Base-by-base conservation (phyloP, 768 basidiomycete species). In the Amanita rimosa region DNA sequence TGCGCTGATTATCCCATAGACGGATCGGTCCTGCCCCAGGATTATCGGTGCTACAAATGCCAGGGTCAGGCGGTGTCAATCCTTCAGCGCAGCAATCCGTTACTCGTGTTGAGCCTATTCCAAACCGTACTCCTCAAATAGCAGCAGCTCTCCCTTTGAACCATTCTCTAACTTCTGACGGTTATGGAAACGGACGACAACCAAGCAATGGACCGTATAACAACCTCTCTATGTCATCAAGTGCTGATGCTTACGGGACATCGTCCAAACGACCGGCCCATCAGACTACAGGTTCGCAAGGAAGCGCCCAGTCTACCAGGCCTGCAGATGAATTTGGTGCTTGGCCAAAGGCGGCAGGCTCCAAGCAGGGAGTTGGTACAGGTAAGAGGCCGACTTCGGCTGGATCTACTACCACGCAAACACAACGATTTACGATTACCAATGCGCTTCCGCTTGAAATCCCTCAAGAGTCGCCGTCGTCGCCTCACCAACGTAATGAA, bases 11-110 rank as follows among this genome's bases (percentile, higher is more conserved):
- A 35, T n/a, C 38, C 48, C 52, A 14, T 49, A 72, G 79, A 57
- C 70, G 75, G 52, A 71, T 75, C 53, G 67, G 76, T 47, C 62
- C 73, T 9, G 66, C 71, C 0, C 70, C 72, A 8, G 66, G 67
- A 46, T 63, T 78, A 34, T 76, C 75, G 13, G 62, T 73, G 5
- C 39, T 69, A 14, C 37, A 26, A 4, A 11, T 7, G 10, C 21
- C 39, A 19, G 29, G 27, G 10, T 6, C 38, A 19, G 14, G 37
- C 10, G 24, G 37, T 14, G 14, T 6, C 17, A 24, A 38, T 17
- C 16, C 46, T 24, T 21, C 33, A n/a, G 16, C 29, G 7, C 44
- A 34, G 22, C 46, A 38, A 22, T 13, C 35, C 6, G 14, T 47
- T 22, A 48, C 47, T 17, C 47, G 29, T n/a, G 46, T 48, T n/a